Evolutionary conservation across 805 yeast species (phyloP), one percentile per base, ranked within the genome.

Genomic region (Starmerella apicola): DNA sequence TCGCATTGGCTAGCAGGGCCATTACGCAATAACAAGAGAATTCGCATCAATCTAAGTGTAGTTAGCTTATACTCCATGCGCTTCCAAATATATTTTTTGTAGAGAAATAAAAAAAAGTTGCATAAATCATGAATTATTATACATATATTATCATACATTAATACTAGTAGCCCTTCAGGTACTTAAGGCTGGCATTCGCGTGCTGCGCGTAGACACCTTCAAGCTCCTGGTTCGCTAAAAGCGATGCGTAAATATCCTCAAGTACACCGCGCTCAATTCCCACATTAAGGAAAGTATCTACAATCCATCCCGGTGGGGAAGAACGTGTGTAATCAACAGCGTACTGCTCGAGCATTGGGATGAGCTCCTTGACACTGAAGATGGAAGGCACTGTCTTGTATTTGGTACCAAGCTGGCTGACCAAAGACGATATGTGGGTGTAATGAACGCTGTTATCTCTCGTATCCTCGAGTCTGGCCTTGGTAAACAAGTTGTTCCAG

Each of bases 401-500:
- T 54, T 72, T 73, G 43, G 72, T 65, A 0, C 94, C 95, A 38
- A 79, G 64, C 51, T 33, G 65, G 38, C 37, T 54, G 16, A 63
- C 62, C 7, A 66, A 59, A 21, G 57, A 48, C 3, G 68, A 59
- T 9, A 69, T 53, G 29, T 55, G 51, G 55, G 67, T 51, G 53
- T 60, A 55, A 49, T 65, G 52, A 51, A 57, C 49, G 12, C 48
- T 38, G n/a, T 54, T 54, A n/a, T 49, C 55, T 16, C 45, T 38
- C 25, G 45, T 52, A 18, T 52, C 54, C 29, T 54, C 52, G 16
- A 42, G 41, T 34, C 64, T 60, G 25, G 66, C 51, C 40, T 73
- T 73, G 38, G 72, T 75, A 51, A 85, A 71, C 36, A 80, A 66
- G 41, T 76, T 71, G 46, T 72, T 76, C 94, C 95, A 88, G 59